Conservation (phyloP, 2,329 filamentous ascomycete species). For the Boeremia lycopersici region DNA sequence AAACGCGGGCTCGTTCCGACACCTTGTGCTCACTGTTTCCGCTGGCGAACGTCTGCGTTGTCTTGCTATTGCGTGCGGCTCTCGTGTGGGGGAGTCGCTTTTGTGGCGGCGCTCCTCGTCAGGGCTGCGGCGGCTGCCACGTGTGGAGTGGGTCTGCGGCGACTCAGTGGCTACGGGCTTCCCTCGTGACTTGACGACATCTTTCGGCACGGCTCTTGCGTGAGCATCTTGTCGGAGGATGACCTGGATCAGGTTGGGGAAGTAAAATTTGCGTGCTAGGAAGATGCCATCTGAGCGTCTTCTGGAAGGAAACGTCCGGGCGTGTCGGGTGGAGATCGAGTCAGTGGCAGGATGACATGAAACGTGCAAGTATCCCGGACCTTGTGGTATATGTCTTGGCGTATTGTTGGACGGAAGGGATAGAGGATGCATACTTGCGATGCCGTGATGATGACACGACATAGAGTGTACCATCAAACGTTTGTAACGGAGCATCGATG, state of each 20-base stretch:
- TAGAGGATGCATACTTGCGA: no score
- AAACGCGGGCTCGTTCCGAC: no score
- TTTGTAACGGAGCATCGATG: no score
- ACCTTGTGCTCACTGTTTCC: no score
- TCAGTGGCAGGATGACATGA: no score
- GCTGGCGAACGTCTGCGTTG: no score
- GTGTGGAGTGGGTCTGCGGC: slow-evolving; percentile 9
- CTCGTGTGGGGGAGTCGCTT: slow-evolving; percentile 5
- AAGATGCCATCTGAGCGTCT: background rate
- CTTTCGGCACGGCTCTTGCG: background rate
- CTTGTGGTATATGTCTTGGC: no score
- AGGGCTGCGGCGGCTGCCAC: slow-evolving; percentile 7
- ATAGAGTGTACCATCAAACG: no score
- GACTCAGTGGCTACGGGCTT: background rate
- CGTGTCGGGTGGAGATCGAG: background rate
- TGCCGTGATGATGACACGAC: no score
- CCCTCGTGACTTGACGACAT: background rate
- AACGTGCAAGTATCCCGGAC: no score
- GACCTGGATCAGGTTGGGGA: slow-evolving; percentile 8
- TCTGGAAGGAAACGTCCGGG: slow-evolving; percentile 16
- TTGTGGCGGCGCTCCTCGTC: background rate
- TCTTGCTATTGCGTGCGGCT: background rate
- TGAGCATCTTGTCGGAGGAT: slow-evolving; percentile 1
- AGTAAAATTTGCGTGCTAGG: slow-evolving; percentile 9
- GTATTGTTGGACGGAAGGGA: no score